Percentiles rank a stretch among this genome's conserved stretches.
Evolutionary conservation across 129 eudicot genomes (phyloP).

Genomic region (Flaveria linearis): DNA sequence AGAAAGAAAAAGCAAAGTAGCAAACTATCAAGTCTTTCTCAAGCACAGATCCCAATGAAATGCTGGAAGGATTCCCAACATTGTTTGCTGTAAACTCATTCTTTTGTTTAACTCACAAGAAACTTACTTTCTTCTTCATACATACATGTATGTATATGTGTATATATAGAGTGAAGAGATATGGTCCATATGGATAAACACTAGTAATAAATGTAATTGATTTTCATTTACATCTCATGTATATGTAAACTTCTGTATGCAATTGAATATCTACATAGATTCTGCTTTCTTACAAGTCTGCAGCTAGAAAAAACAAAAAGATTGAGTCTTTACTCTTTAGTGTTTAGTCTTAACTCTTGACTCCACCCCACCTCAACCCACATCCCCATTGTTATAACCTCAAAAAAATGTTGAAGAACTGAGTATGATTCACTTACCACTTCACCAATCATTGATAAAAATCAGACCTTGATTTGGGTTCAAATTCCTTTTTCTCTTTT

Average conservation of each 20-base stretch:
- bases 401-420: conserved; percentile 33
- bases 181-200: conserved; percentile 11
- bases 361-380: not conserved
- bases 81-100: conserved; percentile 62
- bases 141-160: too few species aligned
- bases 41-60: conserved; percentile 93
- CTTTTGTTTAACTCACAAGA: conserved; percentile 77
- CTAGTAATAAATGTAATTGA: conserved; percentile 22
- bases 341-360: conserved; percentile 22
- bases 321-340: not conserved
- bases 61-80: conserved; percentile 76
- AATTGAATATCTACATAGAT: conserved; percentile 29
- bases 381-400: conserved; percentile 17
- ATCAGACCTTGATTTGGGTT: conserved; percentile 13
- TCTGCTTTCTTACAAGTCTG: conserved; percentile 36
- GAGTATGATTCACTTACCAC: conserved; percentile 30
- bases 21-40: conserved; percentile 85
- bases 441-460: conserved; percentile 52
- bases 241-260: conserved; percentile 13
- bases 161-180: conserved; percentile 8
- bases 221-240: conserved; percentile 39
- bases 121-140: conserved; percentile 60
- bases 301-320: conserved; percentile 47
- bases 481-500: not conserved
- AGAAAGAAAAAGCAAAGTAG: conserved; percentile 35